Percentiles rank a stretch among this genome's conserved stretches.
phyloP scores from a whole-genome alignment of 2,329 filamentous ascomycete genomes.

The Hysterium pulicare region DNA sequence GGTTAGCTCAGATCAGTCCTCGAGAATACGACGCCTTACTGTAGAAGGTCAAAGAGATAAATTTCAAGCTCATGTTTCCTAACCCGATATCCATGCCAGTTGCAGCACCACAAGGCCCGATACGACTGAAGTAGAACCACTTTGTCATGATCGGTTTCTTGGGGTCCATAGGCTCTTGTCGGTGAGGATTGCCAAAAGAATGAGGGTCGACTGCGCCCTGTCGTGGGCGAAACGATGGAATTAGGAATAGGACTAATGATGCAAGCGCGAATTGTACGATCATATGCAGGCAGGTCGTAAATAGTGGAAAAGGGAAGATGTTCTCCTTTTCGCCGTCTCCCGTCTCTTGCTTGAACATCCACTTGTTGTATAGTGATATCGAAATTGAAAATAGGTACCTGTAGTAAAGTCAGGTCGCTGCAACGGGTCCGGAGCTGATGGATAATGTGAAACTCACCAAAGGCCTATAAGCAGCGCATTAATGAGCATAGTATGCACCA shows the following conservation, averaged over 20 bases:
- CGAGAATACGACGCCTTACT: conserved; percentile 43
- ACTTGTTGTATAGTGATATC: conserved; percentile 85
- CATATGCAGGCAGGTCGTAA: conserved; percentile 95
- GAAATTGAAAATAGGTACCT: conserved; percentile 81
- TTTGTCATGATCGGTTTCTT: conserved; percentile 72
- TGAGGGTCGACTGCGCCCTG: conserved; percentile 40
- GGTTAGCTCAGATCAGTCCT: conserved; percentile 6
- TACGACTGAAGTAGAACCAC: conserved; percentile 86
- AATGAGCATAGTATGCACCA: conserved; percentile 65
- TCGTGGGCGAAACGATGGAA: conserved; percentile 77
- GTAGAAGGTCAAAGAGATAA: conserved; percentile 95
- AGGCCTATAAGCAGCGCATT: conserved; percentile 79
- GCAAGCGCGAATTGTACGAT: conserved; percentile 81
- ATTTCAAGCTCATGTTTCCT: conserved; percentile 92
- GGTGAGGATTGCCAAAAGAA: conserved; percentile 15
- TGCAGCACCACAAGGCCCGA: conserved; percentile 86
- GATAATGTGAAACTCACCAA: conserved; percentile 56
- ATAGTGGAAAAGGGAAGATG: conserved; percentile 91
- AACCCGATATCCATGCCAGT: conserved; percentile 95
- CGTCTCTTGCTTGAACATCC: conserved; percentile 79
- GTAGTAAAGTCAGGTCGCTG: conserved; percentile 4
- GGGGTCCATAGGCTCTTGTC: conserved; percentile 30
- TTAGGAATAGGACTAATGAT: conserved; percentile 70
- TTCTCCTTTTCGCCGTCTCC: conserved; percentile 33
- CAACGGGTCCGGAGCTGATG: background rate